Evolutionary conservation across 2,329 filamentous ascomycete genomes (phyloP).

Genomic region (Sporothrix protearum): DNA sequence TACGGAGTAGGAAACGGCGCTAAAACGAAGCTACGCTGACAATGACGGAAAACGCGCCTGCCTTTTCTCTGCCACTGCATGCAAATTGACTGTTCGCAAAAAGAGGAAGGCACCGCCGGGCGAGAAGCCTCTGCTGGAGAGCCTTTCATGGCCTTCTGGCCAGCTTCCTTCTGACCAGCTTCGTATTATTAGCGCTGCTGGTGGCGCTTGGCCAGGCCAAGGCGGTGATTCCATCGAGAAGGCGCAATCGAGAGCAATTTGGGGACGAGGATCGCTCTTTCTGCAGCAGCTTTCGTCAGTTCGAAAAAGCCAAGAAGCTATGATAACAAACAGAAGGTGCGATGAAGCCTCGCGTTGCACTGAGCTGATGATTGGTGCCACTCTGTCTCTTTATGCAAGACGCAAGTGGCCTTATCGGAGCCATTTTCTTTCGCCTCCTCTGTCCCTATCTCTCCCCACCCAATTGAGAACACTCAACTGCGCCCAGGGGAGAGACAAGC

Average conservation of each 20-base stretch:
- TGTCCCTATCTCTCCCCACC: background rate
- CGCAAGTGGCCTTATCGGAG: constrained; percentile 14
- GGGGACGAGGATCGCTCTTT: background rate
- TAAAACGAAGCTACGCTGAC: constrained; percentile 12
- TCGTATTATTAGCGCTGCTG: background rate
- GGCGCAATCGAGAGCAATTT: background rate
- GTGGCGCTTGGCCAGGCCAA: constrained; percentile 3
- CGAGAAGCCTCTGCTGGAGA: background rate
- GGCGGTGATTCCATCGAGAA: background rate
- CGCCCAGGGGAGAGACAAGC: background rate
- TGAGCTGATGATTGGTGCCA: background rate
- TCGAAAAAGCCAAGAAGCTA: background rate
- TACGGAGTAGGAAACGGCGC: constrained; percentile 11
- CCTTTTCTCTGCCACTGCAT: background rate
- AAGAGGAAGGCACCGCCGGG: background rate
- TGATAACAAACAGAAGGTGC: background rate
- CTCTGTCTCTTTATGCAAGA: background rate
- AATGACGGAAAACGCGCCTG: background rate
- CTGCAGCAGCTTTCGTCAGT: background rate
- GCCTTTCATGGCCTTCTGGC: background rate
- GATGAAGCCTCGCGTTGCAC: constrained; percentile 7
- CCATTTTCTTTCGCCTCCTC: background rate
- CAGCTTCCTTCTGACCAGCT: background rate
- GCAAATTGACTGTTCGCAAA: background rate
- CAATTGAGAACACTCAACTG: background rate